A percentile compares a stretch with the other conserved stretches of the same genome.
These are phyloP conservation scores for Trametes cinnabarina DNA, from an alignment of 768 basidiomycete genomes.

Conservation along the genomic window DNA sequence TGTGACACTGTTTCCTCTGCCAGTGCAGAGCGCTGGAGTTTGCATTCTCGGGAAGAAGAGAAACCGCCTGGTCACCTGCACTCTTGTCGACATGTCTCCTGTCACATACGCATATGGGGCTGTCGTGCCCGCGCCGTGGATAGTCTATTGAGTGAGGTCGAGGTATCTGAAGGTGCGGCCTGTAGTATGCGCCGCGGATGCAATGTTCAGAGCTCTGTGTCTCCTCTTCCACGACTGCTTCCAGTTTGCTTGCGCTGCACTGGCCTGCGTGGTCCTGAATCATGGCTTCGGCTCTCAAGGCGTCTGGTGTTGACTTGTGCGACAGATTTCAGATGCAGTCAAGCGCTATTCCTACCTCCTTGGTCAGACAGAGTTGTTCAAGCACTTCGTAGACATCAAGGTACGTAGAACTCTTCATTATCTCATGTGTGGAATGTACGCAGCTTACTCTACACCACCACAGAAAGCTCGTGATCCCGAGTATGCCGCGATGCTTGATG, in stretches of 20 bases:
- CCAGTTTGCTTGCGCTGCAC: background rate
- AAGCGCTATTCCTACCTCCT: constrained; percentile 97
- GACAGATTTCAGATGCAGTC: constrained; percentile 87
- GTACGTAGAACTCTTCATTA: constrained; percentile 37
- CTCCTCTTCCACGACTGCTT: background rate
- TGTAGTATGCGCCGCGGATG: no score
- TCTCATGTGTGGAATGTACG: no score
- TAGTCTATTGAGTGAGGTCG: no score
- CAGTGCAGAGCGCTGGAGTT: background rate
- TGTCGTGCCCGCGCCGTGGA: no score
- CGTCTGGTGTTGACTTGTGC: constrained; percentile 12
- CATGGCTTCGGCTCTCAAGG: background rate
- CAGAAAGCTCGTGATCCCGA: constrained; percentile 89
- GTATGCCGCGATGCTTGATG: constrained; percentile 86
- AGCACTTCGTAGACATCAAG: constrained; percentile 97
- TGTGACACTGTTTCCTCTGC: background rate
- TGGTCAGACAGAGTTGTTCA: constrained; percentile 97
- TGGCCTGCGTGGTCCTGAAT: no score
- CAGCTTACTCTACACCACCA: no score
- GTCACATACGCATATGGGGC: no score
- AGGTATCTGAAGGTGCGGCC: no score
- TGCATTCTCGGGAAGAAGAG: no score
- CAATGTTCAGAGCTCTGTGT: no score
- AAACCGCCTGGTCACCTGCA: no score
- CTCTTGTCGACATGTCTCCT: no score